A percentile compares a stretch with the other conserved stretches of the same genome.
These are phyloP conservation scores for Phyllachora maydis DNA, from an alignment of 2,329 filamentous ascomycete genomes.

Conservation along the genomic window DNA sequence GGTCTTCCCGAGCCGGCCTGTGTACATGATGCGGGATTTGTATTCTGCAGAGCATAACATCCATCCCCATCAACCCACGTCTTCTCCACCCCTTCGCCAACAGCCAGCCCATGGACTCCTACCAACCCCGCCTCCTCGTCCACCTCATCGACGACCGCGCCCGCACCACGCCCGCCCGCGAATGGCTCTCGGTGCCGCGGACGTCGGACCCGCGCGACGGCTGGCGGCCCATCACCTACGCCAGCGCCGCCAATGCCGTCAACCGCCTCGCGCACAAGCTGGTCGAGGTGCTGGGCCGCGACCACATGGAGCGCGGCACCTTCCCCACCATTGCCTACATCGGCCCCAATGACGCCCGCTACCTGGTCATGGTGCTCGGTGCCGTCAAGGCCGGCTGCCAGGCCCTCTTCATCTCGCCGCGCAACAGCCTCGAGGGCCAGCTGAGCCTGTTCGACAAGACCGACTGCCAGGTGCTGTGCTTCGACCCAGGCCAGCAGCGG, in stretches of 20 bases:
- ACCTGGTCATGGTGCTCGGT: conserved; percentile 7
- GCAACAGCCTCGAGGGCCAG: conserved; percentile 22
- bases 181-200: conserved; percentile 14
- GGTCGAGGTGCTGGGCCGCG: conserved; percentile 8
- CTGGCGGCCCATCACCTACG: conserved; percentile 16
- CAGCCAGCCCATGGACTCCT: no score
- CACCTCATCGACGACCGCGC: conserved; percentile 17
- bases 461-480: conserved; percentile 19
- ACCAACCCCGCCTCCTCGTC: conserved; percentile 13
- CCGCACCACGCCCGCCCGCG: conserved; percentile 11
- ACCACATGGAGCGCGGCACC: no score
- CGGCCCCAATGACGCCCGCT: conserved; percentile 14
- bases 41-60: no score
- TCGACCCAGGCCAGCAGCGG: conserved; percentile 9
- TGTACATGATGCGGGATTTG: no score
- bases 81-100: no score
- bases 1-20: no score
- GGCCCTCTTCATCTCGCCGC: conserved; percentile 21
- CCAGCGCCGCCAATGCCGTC: conserved; percentile 16
- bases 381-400: conserved; percentile 13
- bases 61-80: no score
- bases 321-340: conserved; percentile 22
- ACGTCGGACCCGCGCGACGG: conserved; percentile 16
- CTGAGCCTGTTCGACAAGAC: conserved; percentile 21
- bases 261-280: conserved; percentile 17